Evolutionary conservation across 495 filamentous ascomycete genomes (phyloP), one percentile per base, ranked within the genome.

Genomic region (Friedmanniomyces simplex): DNA sequence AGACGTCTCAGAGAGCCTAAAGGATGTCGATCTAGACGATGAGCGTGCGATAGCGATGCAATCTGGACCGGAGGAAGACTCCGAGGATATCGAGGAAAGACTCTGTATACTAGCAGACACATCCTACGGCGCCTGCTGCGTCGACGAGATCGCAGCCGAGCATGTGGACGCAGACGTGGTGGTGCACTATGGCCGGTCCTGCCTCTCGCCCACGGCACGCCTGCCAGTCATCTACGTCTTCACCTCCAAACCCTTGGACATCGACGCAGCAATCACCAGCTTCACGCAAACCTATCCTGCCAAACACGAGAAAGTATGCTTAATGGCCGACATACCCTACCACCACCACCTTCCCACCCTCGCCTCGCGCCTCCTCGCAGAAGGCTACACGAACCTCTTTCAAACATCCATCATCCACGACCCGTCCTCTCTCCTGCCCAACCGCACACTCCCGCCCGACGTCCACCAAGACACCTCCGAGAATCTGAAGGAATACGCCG

Each of bases 71-170:
- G 28, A 3, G 4, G 28, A 10, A 4, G 28, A 32, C 28, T 3
- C 3, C 28, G 28, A 32, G 28, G 28, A 32, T 10, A 32, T 5
- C 18, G 60, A 59, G 20, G 74, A 76, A 41, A 81, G 78, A 60
- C 75, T 96, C 25, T 93, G 84, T 63, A 94, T 99, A 59, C 77
- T 99, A 39, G 93, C 86, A 32, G 93, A 99, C 69, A 97, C 93
- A 10, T 96, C 91, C 1, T 99, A 97, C 71, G 91, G 93, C 45
- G 81, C 91, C 4, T 99, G 93, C 73, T 99, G 93, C 68, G 90
- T 96, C 50, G 93, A 99, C 60, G 93, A 99, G 70, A 85, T 97
- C 46, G 94, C 93, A 1, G 93, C 94, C 16, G 91, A 97, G 66
- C 94, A 99, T 69, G 85, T 87, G 28, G 77, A 88, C 65, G 91